phyloP scores from a whole-genome alignment of 495 filamentous ascomycete species.

The Aspergillus funiculosus region DNA sequence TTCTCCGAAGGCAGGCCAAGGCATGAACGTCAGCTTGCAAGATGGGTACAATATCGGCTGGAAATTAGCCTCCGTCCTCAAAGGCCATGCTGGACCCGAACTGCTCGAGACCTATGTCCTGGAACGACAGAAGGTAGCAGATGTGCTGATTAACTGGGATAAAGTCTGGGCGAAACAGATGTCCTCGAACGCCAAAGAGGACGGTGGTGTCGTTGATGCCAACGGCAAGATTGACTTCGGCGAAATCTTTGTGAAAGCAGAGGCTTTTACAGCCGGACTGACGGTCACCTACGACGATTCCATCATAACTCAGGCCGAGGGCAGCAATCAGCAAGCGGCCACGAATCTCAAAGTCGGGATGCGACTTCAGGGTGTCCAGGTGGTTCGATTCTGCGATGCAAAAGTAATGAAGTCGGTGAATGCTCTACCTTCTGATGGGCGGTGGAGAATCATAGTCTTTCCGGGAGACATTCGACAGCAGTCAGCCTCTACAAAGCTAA shows the following conservation, averaged over 20 bases:
- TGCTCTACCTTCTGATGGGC: conserved; percentile 50
- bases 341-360: conserved; percentile 48
- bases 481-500: too few species aligned
- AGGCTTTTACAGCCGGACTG: conserved; percentile 59
- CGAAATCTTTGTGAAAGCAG: conserved; percentile 54
- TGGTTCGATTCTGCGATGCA: conserved; percentile 54
- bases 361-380: conserved; percentile 54
- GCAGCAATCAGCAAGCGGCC: conserved; percentile 30
- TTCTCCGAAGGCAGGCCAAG: conserved; percentile 57
- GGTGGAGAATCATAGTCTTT: conserved; percentile 54
- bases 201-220: conserved; percentile 29
- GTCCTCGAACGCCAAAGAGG: too few species aligned
- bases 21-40: conserved; percentile 46
- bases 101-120: conserved; percentile 63
- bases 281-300: conserved; percentile 53
- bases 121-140: conserved; percentile 64
- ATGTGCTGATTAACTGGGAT: conserved; percentile 71
- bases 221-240: too few species aligned
- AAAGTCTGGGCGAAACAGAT: conserved; percentile 59
- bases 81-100: conserved; percentile 47
- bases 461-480: conserved; percentile 55
- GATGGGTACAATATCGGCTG: conserved; percentile 67
- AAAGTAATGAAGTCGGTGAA: conserved; percentile 50
- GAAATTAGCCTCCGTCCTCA: conserved; percentile 66
- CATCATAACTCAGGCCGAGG: conserved; percentile 33